Conservation (phyloP, 2,329 filamentous ascomycete genomes). For the Alternaria alternata region DNA sequence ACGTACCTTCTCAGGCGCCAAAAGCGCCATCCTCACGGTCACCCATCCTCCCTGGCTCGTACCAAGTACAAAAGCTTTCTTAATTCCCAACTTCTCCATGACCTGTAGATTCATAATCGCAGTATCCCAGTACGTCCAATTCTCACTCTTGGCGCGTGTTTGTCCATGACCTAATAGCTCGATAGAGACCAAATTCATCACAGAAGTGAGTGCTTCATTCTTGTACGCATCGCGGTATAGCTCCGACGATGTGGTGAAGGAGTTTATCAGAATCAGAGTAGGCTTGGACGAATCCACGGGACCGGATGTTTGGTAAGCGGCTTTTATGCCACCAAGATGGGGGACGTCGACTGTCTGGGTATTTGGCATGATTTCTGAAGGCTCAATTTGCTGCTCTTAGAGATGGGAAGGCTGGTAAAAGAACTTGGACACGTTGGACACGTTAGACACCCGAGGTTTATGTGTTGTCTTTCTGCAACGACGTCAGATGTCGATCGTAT, state of each 20-base stretch:
- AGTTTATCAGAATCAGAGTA: slow-evolving; percentile 61
- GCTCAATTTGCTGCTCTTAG: neutral
- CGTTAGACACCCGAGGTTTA: no score
- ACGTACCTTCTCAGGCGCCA: slow-evolving; percentile 56
- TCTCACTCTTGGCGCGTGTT: slow-evolving; percentile 54
- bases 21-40: slow-evolving; percentile 60
- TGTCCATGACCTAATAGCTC: slow-evolving; percentile 63
- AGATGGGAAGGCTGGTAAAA: neutral
- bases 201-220: slow-evolving; percentile 45
- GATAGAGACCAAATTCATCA: slow-evolving; percentile 62
- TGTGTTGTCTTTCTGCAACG: neutral
- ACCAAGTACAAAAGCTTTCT: slow-evolving; percentile 58
- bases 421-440: no score
- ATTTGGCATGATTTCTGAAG: slow-evolving; percentile 32
- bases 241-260: slow-evolving; percentile 59
- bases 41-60: slow-evolving; percentile 65
- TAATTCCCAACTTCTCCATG: slow-evolving; percentile 52
- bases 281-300: slow-evolving; percentile 54
- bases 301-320: slow-evolving; percentile 56
- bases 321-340: slow-evolving; percentile 60
- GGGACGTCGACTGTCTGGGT: slow-evolving; percentile 55
- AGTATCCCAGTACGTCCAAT: slow-evolving; percentile 65
- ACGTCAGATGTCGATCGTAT: slow-evolving; percentile 3
- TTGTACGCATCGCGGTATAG: slow-evolving; percentile 55
- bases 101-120: slow-evolving; percentile 57